Evolutionary conservation across 768 basidiomycete genomes (phyloP), one percentile per base, ranked within the genome.

Genomic region (Podaxis sp.): DNA sequence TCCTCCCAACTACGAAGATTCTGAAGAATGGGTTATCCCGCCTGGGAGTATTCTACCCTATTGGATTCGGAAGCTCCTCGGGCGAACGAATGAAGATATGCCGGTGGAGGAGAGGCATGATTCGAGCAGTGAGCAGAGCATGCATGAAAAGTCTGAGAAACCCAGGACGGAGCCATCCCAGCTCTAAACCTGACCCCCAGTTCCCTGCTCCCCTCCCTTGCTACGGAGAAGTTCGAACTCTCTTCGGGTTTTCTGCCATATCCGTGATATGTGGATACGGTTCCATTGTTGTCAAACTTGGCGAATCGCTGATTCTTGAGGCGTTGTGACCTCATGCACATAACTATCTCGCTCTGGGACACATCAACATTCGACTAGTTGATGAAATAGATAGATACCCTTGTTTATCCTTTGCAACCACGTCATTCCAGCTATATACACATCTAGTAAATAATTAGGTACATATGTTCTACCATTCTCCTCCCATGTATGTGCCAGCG

Each of bases 1-100:
- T 0, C 91, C 91, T 2, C 80, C 85, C 2, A 85, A 83, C 68
- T 85, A 85, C 64, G 86, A 88, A 15, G 70, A 77, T 29, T 77
- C 87, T 4, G 91, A 93, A 70, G 77, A 78, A 55, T 93, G 90
- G 90, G 77, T 81, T 9, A 74, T 91, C 13, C 91, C 91, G 12
- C 85, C 87, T 22, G 90, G 90, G 41, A 79, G 86, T 15, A 81
- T 93, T 33, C 66, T 87, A 19, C 91, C 91, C 49, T 53, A 69
- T 13, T 92, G 90, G 90, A 75, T 90, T 29, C 61, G 88, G 86
- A 73, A 64, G 83, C 80, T 11, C 15, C 37, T 61, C 51, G 57
- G 19, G 57, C 61, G 61, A 12, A 37, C 47, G 17, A 43, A n/a
- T 1, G 53, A 55, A 15, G 61, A 40, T 27, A 24, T 6, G 4